Base-by-base conservation (phyloP, 179 eudicot species). In the Silene vulgaris region DNA sequence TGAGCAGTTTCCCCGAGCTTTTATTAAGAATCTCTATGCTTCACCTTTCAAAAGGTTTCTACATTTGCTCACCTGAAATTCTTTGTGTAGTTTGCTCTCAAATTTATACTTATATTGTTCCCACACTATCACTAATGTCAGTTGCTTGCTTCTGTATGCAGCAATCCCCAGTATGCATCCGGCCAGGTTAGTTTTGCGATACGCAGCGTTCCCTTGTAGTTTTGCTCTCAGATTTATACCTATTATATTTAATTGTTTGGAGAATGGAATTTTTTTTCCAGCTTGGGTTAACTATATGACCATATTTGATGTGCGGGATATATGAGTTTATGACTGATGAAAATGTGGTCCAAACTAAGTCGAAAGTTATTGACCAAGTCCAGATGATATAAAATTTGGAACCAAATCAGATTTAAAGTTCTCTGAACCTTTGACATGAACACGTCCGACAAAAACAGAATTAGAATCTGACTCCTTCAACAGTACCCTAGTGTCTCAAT, bases 1-100 rank as follows among this genome's bases (percentile, higher is more conserved):
- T 84, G 99, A 91, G 84, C 89, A 88, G 84, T 96, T 96, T 84
- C 99, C 99, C 1, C 84, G 82, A 74, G 94, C 92, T 67, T 96
- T 93, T 84, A 88, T 93, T 86, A 86, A 91, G 56, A 89, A 85
- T 26, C 91, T 96, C 76, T 90, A 91, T 69, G 83, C 87, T 52
- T 87, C 85, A 69, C 82, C 88, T 60, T 76, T 89, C 48, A 82
- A 75, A 75, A 84, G 88, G 88, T 86, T 23, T 64, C 17, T 30
- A 37, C 21, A 45, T 20, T 40, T 54, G 50, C 32, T 5, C 4
- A n/a, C 74, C 66, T 8, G 14, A 5, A 61, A 21, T 61, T 26
- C 74, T 59, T 35, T 20, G 32, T 62, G 32, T 28, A 40, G 20
- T 48, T 32, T 32, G 16, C 26, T 48, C 32, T 40, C 14, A 68